Evolutionary conservation across 1,284 basidiomycete genomes (phyloP), one percentile per base, ranked within the genome.

Genomic region (Trichosporon inkin): DNA sequence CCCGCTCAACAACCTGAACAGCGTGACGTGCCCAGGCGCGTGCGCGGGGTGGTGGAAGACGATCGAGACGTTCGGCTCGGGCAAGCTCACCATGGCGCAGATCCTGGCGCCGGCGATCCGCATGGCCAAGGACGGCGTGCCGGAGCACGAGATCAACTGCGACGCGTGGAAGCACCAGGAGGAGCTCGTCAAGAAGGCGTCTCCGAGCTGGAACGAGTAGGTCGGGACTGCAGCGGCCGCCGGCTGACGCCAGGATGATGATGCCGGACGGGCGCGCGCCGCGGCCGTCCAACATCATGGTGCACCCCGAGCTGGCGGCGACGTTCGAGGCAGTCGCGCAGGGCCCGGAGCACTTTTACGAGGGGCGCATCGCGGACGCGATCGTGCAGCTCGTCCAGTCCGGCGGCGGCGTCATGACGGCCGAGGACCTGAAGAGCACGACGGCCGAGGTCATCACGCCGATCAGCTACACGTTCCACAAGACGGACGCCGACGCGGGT

Each of bases 1-100:
- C 60, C 89, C 89, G 1, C 73, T 82, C 10, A 85, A 82, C 3
- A 86, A 92, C 71, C 78, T 95, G 39, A 94, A 95, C 73, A 83
- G 87, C 13, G 93, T 93, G 6, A 98, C 95, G 0, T 92, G 97
- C 3, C 95, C 95, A 62, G 92, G 94, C 51, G 89, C 90, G 17
- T 89, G 93, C 1, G 90, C 92, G 19, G 90, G 91, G 11, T 98
- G 94, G 93, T 82, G 89, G 34, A 95, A 96, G 75, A 90, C 92
- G 0, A 82, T 96, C 51, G 84, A 88, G 59, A 80, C 82, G 55
- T 86, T 96, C 58, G 95, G 95, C 11, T 89, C 85, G 64, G 88
- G 90, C n/a, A 88, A 85, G 57, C 71, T 97, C 1, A 83, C 83
- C 6, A 77, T 94, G 55, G 83, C 82, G 4, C 88, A 97, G n/a